A percentile compares a stretch with the other conserved stretches of the same genome.
These are phyloP conservation scores for Fusarium ramigenum DNA, from an alignment of 2,329 filamentous ascomycete species.

Conservation along the genomic window DNA sequence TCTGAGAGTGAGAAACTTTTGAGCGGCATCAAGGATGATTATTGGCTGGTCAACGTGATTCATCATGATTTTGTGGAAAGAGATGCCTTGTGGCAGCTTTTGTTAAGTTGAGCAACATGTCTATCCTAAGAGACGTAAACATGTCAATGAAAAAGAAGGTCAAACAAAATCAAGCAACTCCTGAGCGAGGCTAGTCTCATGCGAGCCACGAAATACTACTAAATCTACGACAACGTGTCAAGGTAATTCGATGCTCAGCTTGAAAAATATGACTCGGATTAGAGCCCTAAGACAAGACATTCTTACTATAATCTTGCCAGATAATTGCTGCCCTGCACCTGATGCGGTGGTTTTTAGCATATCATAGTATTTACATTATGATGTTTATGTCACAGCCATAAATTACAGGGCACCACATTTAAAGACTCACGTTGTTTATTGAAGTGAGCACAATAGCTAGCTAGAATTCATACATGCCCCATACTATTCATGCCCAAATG, in stretches of 20 bases:
- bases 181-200: neutral
- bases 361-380: too few relatives aligned
- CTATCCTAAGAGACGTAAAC: constrained; percentile 46
- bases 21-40: constrained; percentile 71
- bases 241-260: neutral
- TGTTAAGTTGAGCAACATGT: constrained; percentile 53
- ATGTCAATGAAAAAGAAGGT: constrained; percentile 10
- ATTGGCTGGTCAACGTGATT: constrained; percentile 92
- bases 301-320: neutral
- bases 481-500: constrained; percentile 3
- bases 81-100: constrained; percentile 76
- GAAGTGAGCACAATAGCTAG: constrained; percentile 4
- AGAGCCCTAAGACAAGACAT: neutral
- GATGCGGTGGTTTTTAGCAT: neutral
- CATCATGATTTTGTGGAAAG: constrained; percentile 80
- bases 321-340: neutral
- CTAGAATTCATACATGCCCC: constrained; percentile 14
- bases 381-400: neutral
- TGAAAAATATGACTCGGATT: neutral
- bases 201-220: neutral
- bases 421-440: neutral
- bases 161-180: neutral
- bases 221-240: neutral
- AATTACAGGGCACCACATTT: neutral
- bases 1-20: constrained; percentile 78